Conservation (phyloP, 179 eudicot species). For the Beta macrorhiza region DNA sequence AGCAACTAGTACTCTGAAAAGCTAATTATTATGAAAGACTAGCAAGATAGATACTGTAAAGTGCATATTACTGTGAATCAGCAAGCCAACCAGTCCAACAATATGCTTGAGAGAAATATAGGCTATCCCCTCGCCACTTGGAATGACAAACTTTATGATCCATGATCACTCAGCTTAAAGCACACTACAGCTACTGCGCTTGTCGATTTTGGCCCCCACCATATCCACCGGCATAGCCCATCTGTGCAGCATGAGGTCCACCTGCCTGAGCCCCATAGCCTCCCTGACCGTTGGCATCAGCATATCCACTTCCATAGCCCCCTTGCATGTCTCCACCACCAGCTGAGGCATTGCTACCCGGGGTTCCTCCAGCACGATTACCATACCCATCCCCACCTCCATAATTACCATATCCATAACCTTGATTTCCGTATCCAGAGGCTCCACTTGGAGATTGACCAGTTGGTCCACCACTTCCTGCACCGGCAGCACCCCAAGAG, state of each 20-base stretch:
- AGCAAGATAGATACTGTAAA: slow-evolving; percentile 47
- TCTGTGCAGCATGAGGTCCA: slow-evolving; percentile 29
- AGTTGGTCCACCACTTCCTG: slow-evolving; percentile 40
- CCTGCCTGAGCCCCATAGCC: slow-evolving; percentile 60
- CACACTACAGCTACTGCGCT: slow-evolving; percentile 49
- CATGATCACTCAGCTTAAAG: slow-evolving; percentile 11
- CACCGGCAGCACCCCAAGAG: slow-evolving; percentile 59
- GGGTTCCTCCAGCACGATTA: slow-evolving; percentile 38
- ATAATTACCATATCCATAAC: slow-evolving; percentile 80
- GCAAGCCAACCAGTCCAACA: slow-evolving; percentile 79
- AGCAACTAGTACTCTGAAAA: slow-evolving; percentile 39
- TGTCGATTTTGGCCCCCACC: slow-evolving; percentile 67
- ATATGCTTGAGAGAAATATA: slow-evolving; percentile 29
- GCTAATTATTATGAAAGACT: slow-evolving; percentile 40
- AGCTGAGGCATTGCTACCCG: slow-evolving; percentile 47
- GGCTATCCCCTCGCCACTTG: slow-evolving; percentile 18
- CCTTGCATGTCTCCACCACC: slow-evolving; percentile 49
- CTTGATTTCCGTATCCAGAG: slow-evolving; percentile 78
- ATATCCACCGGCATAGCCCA: slow-evolving; percentile 81
- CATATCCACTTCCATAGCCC: slow-evolving; percentile 60
- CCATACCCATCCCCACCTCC: slow-evolving; percentile 69
- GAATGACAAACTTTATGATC: background rate
- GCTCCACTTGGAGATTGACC: slow-evolving; percentile 75
- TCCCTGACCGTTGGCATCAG: slow-evolving; percentile 62
- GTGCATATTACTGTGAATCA: slow-evolving; percentile 45